These are phyloP conservation scores for Phaffia rhodozyma DNA, from an alignment of 1,284 basidiomycete genomes.

Conservation along the genomic window DNA sequence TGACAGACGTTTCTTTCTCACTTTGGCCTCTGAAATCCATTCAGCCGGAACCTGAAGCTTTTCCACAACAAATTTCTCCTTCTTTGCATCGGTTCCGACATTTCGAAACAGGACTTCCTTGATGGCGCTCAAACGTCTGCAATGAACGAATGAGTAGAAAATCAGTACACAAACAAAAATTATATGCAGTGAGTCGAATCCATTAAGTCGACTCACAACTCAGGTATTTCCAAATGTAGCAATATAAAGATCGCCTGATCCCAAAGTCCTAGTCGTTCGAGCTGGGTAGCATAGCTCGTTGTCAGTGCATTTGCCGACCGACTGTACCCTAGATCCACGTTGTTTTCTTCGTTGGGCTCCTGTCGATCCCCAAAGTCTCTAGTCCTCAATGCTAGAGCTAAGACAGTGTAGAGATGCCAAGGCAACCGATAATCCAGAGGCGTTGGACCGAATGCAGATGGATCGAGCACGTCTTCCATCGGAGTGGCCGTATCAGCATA, in stretches of 20 bases:
- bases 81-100: conserved; percentile 54
- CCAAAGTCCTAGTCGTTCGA: conserved; percentile 69
- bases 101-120: conserved; percentile 65
- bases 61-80: conserved; percentile 56
- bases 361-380: conserved; percentile 74
- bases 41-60: conserved; percentile 64
- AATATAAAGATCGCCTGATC: conserved; percentile 81
- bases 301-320: conserved; percentile 71
- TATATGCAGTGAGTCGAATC: neutral
- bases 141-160: neutral
- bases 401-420: conserved; percentile 86
- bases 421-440: conserved; percentile 69
- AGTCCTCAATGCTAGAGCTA: conserved; percentile 66
- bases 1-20: conserved; percentile 29
- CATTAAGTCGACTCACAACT: conserved; percentile 46
- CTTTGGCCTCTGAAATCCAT: conserved; percentile 84
- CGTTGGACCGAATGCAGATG: conserved; percentile 62
- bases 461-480: conserved; percentile 43
- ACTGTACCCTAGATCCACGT: conserved; percentile 56
- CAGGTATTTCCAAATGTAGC: conserved; percentile 68
- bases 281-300: conserved; percentile 70
- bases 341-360: conserved; percentile 38
- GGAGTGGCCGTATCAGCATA: conserved; percentile 44
- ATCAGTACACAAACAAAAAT: neutral
- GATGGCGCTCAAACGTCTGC: conserved; percentile 62